A percentile compares a stretch with the other conserved stretches of the same genome.
Conservation (phyloP, 78 protist genomes). For the Anaeramoeba ignava region DNA sequence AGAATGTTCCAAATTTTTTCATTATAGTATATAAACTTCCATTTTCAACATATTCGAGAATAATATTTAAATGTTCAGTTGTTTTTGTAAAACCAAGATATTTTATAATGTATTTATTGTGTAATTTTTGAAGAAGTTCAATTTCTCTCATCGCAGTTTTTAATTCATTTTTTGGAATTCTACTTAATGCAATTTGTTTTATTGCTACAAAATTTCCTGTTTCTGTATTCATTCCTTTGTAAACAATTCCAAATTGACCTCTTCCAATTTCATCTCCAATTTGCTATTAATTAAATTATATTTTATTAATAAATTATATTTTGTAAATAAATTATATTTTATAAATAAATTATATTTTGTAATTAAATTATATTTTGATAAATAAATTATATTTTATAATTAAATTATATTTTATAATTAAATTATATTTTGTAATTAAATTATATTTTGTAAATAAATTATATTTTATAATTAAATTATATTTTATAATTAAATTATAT, state of each 20-base stretch:
- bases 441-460: too few relatives aligned
- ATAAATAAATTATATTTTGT: too few relatives aligned
- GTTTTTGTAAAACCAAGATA: conserved; percentile 33
- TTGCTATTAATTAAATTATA: neutral
- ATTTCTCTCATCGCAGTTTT: conserved; percentile 55
- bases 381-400: conserved; percentile 6
- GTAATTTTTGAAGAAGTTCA: conserved; percentile 52
- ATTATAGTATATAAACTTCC: conserved; percentile 69
- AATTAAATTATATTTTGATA: too few relatives aligned
- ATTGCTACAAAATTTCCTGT: conserved; percentile 63
- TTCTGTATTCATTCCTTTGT: conserved; percentile 32
- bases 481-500: too few relatives aligned
- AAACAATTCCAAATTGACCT: conserved; percentile 12
- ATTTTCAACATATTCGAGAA: conserved; percentile 75
- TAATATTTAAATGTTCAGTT: conserved; percentile 54
- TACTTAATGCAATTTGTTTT: conserved; percentile 51
- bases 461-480: neutral
- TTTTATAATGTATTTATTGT: conserved; percentile 61
- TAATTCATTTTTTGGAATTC: conserved; percentile 40
- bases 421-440: too few relatives aligned
- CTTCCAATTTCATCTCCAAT: conserved; percentile 18
- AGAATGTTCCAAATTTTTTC: conserved; percentile 69
- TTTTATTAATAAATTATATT: too few relatives aligned
- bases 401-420: neutral
- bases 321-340: too few relatives aligned